phyloP scores from a whole-genome alignment of 2,329 filamentous ascomycete species.

The Neocatenulostroma microsporum region DNA sequence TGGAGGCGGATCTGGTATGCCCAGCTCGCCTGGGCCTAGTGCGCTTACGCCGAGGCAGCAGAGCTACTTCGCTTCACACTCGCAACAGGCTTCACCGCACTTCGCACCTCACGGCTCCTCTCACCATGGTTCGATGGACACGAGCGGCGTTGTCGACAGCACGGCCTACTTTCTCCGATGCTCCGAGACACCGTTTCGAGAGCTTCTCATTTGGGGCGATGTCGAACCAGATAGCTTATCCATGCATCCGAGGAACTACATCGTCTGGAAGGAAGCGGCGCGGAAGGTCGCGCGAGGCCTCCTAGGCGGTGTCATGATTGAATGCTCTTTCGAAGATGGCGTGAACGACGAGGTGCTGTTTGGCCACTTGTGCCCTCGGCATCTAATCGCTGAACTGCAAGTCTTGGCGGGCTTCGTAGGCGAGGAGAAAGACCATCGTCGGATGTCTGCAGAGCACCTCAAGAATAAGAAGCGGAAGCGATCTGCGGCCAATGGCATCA shows the following conservation, averaged over 20 bases:
- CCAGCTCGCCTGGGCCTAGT: conserved; percentile 25
- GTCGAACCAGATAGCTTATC: conserved; percentile 88
- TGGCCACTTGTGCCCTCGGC: conserved; percentile 79
- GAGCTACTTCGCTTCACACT: too few relatives aligned
- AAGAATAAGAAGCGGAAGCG: conserved; percentile 61
- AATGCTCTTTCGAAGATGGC: conserved; percentile 85
- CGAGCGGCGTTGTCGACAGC: conserved; percentile 67
- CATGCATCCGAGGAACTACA: conserved; percentile 68
- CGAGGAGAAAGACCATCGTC: conserved; percentile 29
- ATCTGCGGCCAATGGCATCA: conserved; percentile 33
- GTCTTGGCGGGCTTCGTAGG: conserved; percentile 63
- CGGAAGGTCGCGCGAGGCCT: conserved; percentile 68
- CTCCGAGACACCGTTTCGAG: conserved; percentile 51
- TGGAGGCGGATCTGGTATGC: too few relatives aligned
- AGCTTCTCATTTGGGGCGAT: conserved; percentile 91
- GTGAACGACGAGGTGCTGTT: conserved; percentile 72
- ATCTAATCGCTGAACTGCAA: conserved; percentile 70
- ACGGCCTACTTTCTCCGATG: conserved; percentile 84
- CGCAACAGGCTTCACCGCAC: too few relatives aligned
- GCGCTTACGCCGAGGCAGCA: conserved; percentile 18
- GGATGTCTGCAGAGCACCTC: conserved; percentile 41
- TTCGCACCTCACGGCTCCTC: too few relatives aligned
- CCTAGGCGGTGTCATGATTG: conserved; percentile 80
- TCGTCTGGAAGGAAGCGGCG: conserved; percentile 81
- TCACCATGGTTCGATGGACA: conserved; percentile 20